A percentile compares a stretch with the other conserved stretches of the same genome.
Conservation (phyloP, 805 yeast genomes). For the Torulaspora maleeae region DNA sequence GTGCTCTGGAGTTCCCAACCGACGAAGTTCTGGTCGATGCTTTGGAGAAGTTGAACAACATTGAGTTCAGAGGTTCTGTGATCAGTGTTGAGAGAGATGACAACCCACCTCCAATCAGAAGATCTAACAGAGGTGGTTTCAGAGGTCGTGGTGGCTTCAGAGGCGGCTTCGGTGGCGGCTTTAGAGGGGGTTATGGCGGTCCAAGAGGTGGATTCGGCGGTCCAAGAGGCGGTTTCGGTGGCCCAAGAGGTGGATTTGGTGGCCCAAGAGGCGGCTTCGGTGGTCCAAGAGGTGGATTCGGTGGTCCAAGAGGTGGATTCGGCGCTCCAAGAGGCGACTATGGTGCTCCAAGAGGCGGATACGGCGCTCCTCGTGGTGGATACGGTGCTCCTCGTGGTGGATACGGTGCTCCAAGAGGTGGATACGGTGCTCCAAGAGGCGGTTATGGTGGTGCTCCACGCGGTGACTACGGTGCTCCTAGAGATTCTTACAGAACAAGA, state of each 20-base stretch:
- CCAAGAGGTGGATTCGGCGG: slow-evolving; percentile 42
- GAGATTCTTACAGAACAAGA: slow-evolving; percentile 47
- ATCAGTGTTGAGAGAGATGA: slow-evolving; percentile 75
- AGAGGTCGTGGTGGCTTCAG: slow-evolving; percentile 47
- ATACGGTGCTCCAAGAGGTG: slow-evolving; percentile 1
- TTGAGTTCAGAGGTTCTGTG: slow-evolving; percentile 64
- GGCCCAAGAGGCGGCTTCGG: slow-evolving; percentile 34
- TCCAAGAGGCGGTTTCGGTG: slow-evolving; percentile 36
- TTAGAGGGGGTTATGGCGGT: slow-evolving; percentile 35
- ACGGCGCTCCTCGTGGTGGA: slow-evolving; percentile 32
- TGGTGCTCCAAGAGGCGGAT: slow-evolving; percentile 28
- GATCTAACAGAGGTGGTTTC: slow-evolving; percentile 45
- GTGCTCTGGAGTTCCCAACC: slow-evolving; percentile 46
- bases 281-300: slow-evolving; percentile 29
- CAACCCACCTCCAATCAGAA: slow-evolving; percentile 46
- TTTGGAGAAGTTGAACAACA: slow-evolving; percentile 63
- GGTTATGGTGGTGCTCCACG: slow-evolving; percentile 31
- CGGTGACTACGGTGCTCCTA: slow-evolving; percentile 33
- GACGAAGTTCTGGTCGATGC: slow-evolving; percentile 76
- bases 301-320: slow-evolving; percentile 39
- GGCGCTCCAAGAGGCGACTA: slow-evolving; percentile 37
- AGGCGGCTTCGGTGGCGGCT: slow-evolving; percentile 44
- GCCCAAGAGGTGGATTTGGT: slow-evolving; percentile 33
- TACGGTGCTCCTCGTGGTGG: slow-evolving; percentile 34
- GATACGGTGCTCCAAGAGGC: slow-evolving; percentile 26